Percentiles rank a stretch among this genome's conserved stretches.
phyloP scores from a whole-genome alignment of 2,329 filamentous ascomycete genomes.

The Dactylellina cionopaga region DNA sequence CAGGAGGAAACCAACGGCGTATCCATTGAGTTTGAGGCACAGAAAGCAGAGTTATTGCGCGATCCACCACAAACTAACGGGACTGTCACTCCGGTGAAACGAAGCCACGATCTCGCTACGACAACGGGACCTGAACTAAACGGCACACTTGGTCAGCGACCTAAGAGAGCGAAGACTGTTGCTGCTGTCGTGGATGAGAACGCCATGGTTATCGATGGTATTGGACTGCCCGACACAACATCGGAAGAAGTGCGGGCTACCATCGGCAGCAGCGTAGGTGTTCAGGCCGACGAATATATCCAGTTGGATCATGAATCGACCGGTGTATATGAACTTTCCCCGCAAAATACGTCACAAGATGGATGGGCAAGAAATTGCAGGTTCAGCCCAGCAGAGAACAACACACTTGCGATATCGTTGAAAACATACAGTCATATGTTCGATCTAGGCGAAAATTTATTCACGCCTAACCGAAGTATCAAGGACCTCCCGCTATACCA shows the following conservation, averaged over 20 bases:
- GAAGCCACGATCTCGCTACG: constrained; percentile 36
- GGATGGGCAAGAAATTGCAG: constrained; percentile 35
- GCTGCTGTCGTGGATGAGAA: constrained; percentile 29
- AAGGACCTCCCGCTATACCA: constrained; percentile 23
- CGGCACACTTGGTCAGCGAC: constrained; percentile 34
- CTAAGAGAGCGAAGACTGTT: constrained; percentile 42
- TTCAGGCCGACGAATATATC: constrained; percentile 50
- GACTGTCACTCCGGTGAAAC: constrained; percentile 37
- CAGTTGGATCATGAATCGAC: constrained; percentile 43
- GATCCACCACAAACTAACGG: constrained; percentile 48
- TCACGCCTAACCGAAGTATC: constrained; percentile 13
- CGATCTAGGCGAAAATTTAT: constrained; percentile 24
- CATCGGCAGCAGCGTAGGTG: constrained; percentile 46
- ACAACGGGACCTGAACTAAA: constrained; percentile 24
- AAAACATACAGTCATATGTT: constrained; percentile 41
- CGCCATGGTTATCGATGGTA: constrained; percentile 48
- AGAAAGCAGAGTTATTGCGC: constrained; percentile 39
- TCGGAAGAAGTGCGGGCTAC: constrained; percentile 50
- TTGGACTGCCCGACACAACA: constrained; percentile 44
- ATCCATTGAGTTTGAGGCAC: constrained; percentile 38
- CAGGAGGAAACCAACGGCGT: constrained; percentile 38
- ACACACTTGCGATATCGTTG: constrained; percentile 29
- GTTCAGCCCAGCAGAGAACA: constrained; percentile 34
- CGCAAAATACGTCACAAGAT: constrained; percentile 8
- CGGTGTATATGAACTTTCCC: constrained; percentile 31